Evolutionary conservation across 345 rosid genomes (phyloP).

Genomic region (Salix viminalis): DNA sequence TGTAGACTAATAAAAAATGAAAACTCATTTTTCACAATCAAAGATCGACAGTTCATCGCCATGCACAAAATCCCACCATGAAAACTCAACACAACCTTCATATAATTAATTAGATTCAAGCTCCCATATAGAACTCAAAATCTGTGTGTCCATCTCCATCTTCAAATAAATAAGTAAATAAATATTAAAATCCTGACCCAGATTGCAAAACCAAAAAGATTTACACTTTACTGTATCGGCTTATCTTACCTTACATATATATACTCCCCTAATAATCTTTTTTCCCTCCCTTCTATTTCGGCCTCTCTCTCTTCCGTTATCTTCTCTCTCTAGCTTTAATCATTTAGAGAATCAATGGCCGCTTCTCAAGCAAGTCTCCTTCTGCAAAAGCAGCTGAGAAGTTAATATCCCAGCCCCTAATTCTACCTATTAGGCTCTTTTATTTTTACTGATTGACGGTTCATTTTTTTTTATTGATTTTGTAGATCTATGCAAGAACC

Average conservation of each 20-base stretch:
- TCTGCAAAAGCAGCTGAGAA: slow-evolving; percentile 91
- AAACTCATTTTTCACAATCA: background rate
- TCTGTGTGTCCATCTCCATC: background rate
- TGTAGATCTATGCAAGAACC: slow-evolving; percentile 96
- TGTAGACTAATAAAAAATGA: background rate
- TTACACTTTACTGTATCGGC: background rate
- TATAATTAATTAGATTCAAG: too few species aligned
- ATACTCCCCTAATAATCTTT: background rate
- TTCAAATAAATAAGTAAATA: too few species aligned
- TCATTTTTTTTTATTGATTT: slow-evolving; percentile 1
- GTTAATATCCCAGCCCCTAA: slow-evolving; percentile 19
- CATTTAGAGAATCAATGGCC: background rate
- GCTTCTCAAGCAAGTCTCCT: slow-evolving; percentile 91
- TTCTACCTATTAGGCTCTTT: background rate
- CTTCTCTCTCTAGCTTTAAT: background rate
- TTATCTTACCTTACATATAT: too few species aligned
- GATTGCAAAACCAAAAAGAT: background rate
- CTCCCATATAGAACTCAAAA: background rate
- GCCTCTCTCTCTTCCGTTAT: background rate
- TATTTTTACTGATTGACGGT: background rate
- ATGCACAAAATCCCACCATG: background rate
- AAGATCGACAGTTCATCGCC: too few species aligned
- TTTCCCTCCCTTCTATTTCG: background rate
- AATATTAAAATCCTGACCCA: background rate
- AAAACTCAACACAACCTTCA: background rate